phyloP scores from a whole-genome alignment of 2,329 filamentous ascomycete genomes.

The Ophiostoma ips region DNA sequence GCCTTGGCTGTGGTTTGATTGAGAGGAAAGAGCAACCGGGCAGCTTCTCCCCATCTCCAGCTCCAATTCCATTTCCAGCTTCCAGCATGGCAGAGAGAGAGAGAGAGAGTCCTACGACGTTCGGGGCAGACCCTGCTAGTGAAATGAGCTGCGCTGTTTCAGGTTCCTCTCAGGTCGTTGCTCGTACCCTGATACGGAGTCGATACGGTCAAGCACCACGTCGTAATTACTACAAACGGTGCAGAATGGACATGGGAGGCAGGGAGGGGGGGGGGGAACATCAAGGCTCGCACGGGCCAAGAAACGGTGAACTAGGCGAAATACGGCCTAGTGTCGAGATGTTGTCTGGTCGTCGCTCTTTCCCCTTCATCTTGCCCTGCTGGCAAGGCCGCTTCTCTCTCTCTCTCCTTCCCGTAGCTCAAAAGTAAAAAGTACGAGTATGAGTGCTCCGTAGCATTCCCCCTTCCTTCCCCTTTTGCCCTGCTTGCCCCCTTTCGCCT shows the following conservation, averaged over 20 bases:
- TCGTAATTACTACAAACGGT: background rate
- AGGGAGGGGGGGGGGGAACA: too few species aligned
- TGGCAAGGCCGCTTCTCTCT: background rate
- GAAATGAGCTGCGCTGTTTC: too few species aligned
- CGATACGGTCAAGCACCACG: background rate
- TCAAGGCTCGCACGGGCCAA: conserved; percentile 10
- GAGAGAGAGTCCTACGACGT: too few species aligned
- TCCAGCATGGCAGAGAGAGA: too few species aligned
- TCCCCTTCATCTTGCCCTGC: conserved; percentile 3
- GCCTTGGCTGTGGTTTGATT: too few species aligned
- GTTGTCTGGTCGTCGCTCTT: conserved; percentile 10
- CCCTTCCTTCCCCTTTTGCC: conserved; percentile 2
- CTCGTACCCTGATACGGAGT: background rate
- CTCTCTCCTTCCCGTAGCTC: background rate
- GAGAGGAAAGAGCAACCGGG: too few species aligned
- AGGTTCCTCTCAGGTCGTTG: background rate
- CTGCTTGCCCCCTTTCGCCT: conserved; percentile 1
- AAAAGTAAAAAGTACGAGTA: too few species aligned
- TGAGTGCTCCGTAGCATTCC: too few species aligned
- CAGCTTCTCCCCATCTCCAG: too few species aligned
- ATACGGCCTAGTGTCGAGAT: conserved; percentile 8
- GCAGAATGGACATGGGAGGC: conserved; percentile 4
- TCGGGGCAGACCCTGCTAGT: too few species aligned
- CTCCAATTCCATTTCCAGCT: too few species aligned
- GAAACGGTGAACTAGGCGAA: conserved; percentile 10